A percentile compares a stretch with the other conserved stretches of the same genome.
Conservation (phyloP, 169 alveolate species). For the Babesia bigemina region DNA sequence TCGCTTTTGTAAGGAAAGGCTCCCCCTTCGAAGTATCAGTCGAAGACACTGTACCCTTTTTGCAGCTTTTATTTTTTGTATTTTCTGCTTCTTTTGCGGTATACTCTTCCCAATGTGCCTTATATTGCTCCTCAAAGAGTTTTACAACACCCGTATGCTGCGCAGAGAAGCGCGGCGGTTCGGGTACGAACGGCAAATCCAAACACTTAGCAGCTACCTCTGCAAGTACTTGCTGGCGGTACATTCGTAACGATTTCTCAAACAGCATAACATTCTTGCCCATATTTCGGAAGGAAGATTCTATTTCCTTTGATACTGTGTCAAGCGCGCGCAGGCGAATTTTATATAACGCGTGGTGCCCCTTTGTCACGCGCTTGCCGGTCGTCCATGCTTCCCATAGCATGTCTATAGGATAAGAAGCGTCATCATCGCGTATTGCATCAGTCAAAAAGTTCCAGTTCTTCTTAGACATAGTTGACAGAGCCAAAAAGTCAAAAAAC, state of each 20-base stretch:
- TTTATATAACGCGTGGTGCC: not conserved
- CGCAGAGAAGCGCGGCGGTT: not conserved
- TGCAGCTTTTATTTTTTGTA: not conserved
- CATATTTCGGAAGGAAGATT: not conserved
- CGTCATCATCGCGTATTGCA: not conserved
- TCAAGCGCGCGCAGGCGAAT: slow-evolving; percentile 5
- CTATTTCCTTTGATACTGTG: not conserved
- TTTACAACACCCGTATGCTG: slow-evolving; percentile 1
- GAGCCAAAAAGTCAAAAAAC: slow-evolving; percentile 2
- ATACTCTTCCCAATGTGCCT: not conserved
- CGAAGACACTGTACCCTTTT: too few relatives aligned
- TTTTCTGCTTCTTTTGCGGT: not conserved
- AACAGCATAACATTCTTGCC: not conserved
- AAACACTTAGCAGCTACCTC: slow-evolving; percentile 3
- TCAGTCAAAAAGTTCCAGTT: slow-evolving; percentile 26
- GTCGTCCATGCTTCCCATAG: slow-evolving; percentile 28
- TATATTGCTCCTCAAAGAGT: slow-evolving; percentile 6
- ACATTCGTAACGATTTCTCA: not conserved
- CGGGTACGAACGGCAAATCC: slow-evolving; percentile 6
- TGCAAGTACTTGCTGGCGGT: not conserved
- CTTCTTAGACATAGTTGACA: not conserved
- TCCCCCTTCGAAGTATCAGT: too few relatives aligned
- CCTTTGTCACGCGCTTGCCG: slow-evolving; percentile 1
- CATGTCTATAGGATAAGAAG: not conserved
- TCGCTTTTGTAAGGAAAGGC: too few relatives aligned